phyloP scores from a whole-genome alignment of 306 rosid species.

The Ormosia emarginata region DNA sequence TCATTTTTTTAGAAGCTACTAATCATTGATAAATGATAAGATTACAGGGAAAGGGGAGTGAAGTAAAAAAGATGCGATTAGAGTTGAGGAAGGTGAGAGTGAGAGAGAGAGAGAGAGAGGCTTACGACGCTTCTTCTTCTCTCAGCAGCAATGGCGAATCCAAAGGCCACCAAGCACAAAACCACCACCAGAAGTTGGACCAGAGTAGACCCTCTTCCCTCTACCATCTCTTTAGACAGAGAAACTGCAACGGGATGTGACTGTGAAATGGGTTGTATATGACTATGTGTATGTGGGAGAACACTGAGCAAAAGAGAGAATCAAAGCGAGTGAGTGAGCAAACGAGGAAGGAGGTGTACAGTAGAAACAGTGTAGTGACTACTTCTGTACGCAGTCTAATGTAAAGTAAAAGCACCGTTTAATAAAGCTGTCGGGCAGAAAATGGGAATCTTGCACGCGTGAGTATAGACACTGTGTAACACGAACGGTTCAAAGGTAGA shows the following conservation, averaged over 20 bases:
- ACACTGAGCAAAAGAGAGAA: background rate
- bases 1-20: too few species aligned
- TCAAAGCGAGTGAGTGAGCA: background rate
- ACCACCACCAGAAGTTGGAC: slow-evolving; percentile 71
- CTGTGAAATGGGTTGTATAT: background rate
- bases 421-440: background rate
- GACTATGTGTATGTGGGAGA: background rate
- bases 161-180: slow-evolving; percentile 83
- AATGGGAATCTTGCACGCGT: background rate
- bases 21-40: too few species aligned
- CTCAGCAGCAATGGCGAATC: slow-evolving; percentile 97
- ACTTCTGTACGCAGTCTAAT: background rate
- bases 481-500: background rate
- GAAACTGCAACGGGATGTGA: background rate
- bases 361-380: background rate
- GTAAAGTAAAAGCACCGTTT: background rate
- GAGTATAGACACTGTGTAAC: background rate
- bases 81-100: background rate
- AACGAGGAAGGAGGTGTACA: too few species aligned
- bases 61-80: background rate
- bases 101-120: background rate
- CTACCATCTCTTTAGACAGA: slow-evolving; percentile 44
- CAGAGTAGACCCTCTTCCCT: slow-evolving; percentile 84
- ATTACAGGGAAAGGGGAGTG: background rate
- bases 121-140: slow-evolving; percentile 80